phyloP scores from a whole-genome alignment of 2,329 filamentous ascomycete genomes.

The Ascochyta lentis region DNA sequence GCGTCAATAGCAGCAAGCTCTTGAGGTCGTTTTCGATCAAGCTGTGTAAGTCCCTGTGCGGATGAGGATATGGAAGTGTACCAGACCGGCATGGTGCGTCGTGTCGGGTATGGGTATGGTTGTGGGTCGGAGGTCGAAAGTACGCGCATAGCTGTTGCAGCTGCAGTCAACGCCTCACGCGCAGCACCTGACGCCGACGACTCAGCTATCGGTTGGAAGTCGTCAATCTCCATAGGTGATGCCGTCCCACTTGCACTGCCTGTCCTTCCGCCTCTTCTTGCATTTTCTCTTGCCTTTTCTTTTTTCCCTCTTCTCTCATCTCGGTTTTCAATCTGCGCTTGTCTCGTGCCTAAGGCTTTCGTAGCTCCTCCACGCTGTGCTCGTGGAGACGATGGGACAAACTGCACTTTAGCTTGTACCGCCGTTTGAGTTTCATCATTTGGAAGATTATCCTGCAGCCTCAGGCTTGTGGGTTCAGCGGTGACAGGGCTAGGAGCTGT shows the following conservation, averaged over 20 bases:
- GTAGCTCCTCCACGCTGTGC: neutral
- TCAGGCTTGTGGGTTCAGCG: neutral
- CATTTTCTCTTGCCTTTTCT: neutral
- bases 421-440: neutral
- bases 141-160: neutral
- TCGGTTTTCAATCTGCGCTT: neutral
- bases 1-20: slow-evolving; percentile 24
- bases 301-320: slow-evolving; percentile 2
- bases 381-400: neutral
- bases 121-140: neutral
- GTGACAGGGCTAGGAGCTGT: neutral
- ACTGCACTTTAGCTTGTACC: neutral
- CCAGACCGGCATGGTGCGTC: slow-evolving; percentile 20
- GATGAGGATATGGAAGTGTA: slow-evolving; percentile 17
- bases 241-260: neutral
- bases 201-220: neutral
- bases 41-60: neutral
- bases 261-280: neutral
- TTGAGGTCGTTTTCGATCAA: slow-evolving; percentile 23
- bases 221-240: neutral
- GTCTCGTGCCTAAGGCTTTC: neutral
- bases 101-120: neutral
- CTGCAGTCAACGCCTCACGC: neutral
- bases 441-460: neutral
- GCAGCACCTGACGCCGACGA: slow-evolving; percentile 5